Base-by-base conservation (phyloP, 371 early-diverging fungal species). In the Blakeslea trispora region DNA sequence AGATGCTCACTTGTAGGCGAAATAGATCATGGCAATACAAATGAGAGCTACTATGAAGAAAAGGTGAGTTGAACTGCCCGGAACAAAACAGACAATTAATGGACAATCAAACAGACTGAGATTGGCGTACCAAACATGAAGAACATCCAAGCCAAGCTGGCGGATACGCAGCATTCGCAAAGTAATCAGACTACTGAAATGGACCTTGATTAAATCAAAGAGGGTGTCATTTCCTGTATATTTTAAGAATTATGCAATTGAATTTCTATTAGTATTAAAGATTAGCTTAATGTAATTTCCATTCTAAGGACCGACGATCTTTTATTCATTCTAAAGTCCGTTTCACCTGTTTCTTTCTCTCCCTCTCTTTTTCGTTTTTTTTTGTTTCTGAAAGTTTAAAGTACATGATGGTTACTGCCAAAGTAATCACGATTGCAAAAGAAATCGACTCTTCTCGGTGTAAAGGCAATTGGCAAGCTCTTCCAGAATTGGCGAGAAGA, bases 401-500 rank as follows among this genome's bases (percentile, higher is more conserved):
- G 15, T 21, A 37, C 22, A 53, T 4, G n/a, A 70, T 70, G 71
- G 49, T 57, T 10, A 53, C 64, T 37, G 52, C 53, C 24, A 71
- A 69, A 59, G 63, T 68, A 14, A 22, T 57, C 37, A 55, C 59
- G 11, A 61, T 74, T 44, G 71, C 66, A 48, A 74, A 68, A 53
- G 85, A 85, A 23, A 67, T 83, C n/a, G 85, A 85, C 50, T 50
- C 66, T 32, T 83, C 84, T 14, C 75, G 85, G 6, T 83, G 82
- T 51, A 73, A 75, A 45, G 82, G 78, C 1, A 68, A 71, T 31
- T 88, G 86, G 86, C 53, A 59, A 21, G 69, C 68, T 18, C 65
- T 88, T 47, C 79, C 83, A 54, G 82, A 85, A 39, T 75, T 88
- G n/a, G 86, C 89, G 15, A 72, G 84, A 54, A 76, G 83, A 28